These are phyloP conservation scores for Amanita muscaria DNA, from an alignment of 768 basidiomycete species.

Conservation along the genomic window DNA sequence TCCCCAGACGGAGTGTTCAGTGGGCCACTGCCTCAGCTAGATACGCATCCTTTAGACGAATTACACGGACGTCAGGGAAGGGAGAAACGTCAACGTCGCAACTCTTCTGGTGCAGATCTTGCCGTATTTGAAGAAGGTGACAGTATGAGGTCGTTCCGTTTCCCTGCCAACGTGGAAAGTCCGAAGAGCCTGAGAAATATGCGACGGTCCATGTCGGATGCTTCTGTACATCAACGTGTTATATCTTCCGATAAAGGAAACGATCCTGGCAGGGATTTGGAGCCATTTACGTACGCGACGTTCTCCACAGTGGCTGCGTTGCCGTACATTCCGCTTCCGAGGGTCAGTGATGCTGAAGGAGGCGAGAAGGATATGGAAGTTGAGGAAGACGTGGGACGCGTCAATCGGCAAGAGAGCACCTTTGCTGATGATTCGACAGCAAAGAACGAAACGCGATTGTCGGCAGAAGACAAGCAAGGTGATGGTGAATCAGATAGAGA, in stretches of 20 bases:
- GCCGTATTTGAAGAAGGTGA: conserved; percentile 40
- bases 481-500: conserved; percentile 14
- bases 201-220: conserved; percentile 18
- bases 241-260: conserved; percentile 26
- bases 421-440: conserved; percentile 7
- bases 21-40: conserved; percentile 18
- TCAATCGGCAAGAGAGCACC: conserved; percentile 4
- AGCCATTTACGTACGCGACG: conserved; percentile 65
- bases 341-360: conserved; percentile 11
- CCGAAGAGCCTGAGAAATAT: conserved; percentile 35
- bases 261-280: conserved; percentile 17
- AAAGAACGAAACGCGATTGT: conserved; percentile 10
- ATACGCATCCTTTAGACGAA: conserved; percentile 25
- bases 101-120: conserved; percentile 28
- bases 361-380: conserved; percentile 12
- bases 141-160: conserved; percentile 68
- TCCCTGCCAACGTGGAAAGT: conserved; percentile 49
- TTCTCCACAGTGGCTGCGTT: conserved; percentile 36
- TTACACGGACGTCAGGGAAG: conserved; percentile 46
- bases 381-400: conserved; percentile 9
- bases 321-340: conserved; percentile 21
- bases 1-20: no score
- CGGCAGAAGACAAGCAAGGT: conserved; percentile 18
- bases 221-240: conserved; percentile 11
- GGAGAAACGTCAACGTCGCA: conserved; percentile 68